Conservation (phyloP, 208 protist genomes). For the Herpetomonas samuelpessoai region DNA sequence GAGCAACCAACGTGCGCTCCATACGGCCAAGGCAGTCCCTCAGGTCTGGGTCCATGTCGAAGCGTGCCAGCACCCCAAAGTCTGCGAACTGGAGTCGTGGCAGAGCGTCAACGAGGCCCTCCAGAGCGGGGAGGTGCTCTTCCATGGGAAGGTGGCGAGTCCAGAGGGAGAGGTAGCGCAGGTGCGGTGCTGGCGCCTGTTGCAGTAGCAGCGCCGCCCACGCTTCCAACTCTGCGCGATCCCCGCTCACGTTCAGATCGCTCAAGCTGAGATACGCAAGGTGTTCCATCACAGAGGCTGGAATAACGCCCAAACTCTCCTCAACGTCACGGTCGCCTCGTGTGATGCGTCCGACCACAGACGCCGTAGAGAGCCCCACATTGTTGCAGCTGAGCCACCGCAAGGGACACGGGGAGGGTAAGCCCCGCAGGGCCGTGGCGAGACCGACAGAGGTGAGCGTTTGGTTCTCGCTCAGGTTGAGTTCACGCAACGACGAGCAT, state of each 20-base stretch:
- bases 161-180: slow-evolving; percentile 64
- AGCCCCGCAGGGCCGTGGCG: slow-evolving; percentile 19
- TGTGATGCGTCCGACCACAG: slow-evolving; percentile 12
- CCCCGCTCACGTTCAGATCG: slow-evolving; percentile 38
- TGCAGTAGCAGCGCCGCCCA: slow-evolving; percentile 23
- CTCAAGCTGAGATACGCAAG: slow-evolving; percentile 42
- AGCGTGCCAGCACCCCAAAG: slow-evolving; percentile 57
- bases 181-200: slow-evolving; percentile 8
- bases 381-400: slow-evolving; percentile 36
- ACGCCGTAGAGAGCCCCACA: slow-evolving; percentile 26
- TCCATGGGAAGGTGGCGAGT: slow-evolving; percentile 57
- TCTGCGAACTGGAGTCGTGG: slow-evolving; percentile 49
- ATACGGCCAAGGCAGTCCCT: slow-evolving; percentile 40
- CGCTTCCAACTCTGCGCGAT: slow-evolving; percentile 17
- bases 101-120: slow-evolving; percentile 28
- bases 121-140: slow-evolving; percentile 20
- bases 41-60: slow-evolving; percentile 32
- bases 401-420: slow-evolving; percentile 26
- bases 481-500: slow-evolving; percentile 43
- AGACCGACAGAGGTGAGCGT: slow-evolving; percentile 37
- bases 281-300: slow-evolving; percentile 20
- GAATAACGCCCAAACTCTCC: slow-evolving; percentile 34
- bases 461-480: slow-evolving; percentile 52
- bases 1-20: slow-evolving; percentile 38
- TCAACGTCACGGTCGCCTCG: no score